Percentiles rank a stretch among this genome's conserved stretches.
Conservation (phyloP, 805 yeast species). For the Monosporozyma servazzii region DNA sequence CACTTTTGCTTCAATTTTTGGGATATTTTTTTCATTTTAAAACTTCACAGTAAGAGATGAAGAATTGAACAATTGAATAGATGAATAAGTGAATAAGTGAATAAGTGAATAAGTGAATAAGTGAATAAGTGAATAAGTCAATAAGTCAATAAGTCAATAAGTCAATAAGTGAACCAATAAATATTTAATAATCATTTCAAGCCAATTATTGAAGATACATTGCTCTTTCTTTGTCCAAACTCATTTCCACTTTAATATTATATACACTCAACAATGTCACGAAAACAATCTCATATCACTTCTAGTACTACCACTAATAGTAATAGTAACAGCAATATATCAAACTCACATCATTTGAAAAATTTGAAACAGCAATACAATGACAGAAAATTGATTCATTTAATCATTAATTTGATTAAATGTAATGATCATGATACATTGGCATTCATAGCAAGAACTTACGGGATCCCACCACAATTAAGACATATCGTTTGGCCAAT, state of each 20-base stretch:
- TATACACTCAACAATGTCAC: background rate
- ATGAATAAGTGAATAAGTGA: too few relatives aligned
- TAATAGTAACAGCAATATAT: background rate
- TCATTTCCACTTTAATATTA: background rate
- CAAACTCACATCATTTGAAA: conserved; percentile 21
- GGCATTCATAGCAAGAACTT: conserved; percentile 70
- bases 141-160: too few relatives aligned
- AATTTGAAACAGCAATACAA: conserved; percentile 22
- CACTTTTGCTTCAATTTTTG: too few relatives aligned
- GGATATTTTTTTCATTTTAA: too few relatives aligned
- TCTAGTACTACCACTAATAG: background rate
- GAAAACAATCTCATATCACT: background rate
- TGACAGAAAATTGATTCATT: conserved; percentile 30
- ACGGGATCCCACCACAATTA: conserved; percentile 77
- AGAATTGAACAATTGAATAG: too few relatives aligned
- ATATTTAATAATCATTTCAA: too few relatives aligned
- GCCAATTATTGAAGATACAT: too few relatives aligned
- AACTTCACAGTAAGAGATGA: too few relatives aligned
- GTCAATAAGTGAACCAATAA: too few relatives aligned
- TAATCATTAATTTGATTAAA: conserved; percentile 47
- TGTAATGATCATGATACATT: conserved; percentile 62
- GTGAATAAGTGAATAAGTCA: too few relatives aligned
- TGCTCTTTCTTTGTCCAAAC: too few relatives aligned
- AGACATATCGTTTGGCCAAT: conserved; percentile 81
- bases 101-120: too few relatives aligned